Evolutionary conservation across 495 filamentous ascomycete genomes (phyloP), one percentile per base, ranked within the genome.

Genomic region (Penicillium silybi): DNA sequence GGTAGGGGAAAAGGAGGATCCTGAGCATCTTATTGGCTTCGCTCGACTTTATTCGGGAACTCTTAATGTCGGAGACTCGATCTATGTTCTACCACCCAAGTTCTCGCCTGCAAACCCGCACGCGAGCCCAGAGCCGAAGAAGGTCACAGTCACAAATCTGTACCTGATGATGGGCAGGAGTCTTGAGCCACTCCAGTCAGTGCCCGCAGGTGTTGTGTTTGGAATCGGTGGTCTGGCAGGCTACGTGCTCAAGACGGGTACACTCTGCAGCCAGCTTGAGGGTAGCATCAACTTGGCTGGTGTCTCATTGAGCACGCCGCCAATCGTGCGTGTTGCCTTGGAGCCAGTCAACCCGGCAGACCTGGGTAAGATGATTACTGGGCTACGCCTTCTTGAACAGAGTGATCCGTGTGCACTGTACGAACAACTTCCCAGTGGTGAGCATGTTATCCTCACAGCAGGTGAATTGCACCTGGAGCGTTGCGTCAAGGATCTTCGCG

Each of bases 391-490:
- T 43, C 85, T 99, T 7, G 90, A 95, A 50, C 90, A 96, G 63
- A 93, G 89, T 63, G 93, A 99, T 62, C 92, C 93, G 2, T 97
- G 93, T 58, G 95, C 92, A 15, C 85, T 90, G 64, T 99, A 99
- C 59, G 91, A 97, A 61, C 88, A 95, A 10, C 86, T 97, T 20
- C 82, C 86, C 48, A 96, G 83, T 50, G 93, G 93, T 45, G 93
- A 99, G 68, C 95, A 99, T 71, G 92, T 99, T 43, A 82, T 99
- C 18, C 70, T 93, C 22, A 97, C 95, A 0, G 93, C 93, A 22
- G 93, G 93, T 11, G 93, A 99, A 66, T 68, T 99, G 54, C 93
- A 99, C 68, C 74, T 97, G 2, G 93, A 99, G 66, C 82, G 93
- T 37, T 99, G 93, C 63, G 63, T 99, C 32, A 96, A 93, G 32